A percentile compares a stretch with the other conserved stretches of the same genome.
These are phyloP conservation scores for Nannizziopsis barbatae DNA, from an alignment of 2,329 filamentous ascomycete genomes.

Conservation along the genomic window DNA sequence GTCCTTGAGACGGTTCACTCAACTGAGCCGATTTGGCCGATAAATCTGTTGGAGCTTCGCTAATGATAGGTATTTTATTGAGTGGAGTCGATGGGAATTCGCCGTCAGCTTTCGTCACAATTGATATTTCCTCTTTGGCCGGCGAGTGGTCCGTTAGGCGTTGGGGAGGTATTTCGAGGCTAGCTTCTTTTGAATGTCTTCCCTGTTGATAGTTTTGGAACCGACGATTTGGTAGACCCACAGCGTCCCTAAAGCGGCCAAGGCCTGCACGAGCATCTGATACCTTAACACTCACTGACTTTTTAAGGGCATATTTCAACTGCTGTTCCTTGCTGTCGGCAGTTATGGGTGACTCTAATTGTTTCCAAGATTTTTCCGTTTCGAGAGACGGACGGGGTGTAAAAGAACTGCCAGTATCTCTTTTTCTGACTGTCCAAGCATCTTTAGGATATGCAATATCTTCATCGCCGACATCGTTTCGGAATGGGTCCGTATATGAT, in stretches of 20 bases:
- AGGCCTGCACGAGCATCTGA: constrained; percentile 73
- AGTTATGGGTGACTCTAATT: constrained; percentile 20
- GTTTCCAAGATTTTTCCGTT: constrained; percentile 25
- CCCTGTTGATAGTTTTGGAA: constrained; percentile 27
- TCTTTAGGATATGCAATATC: constrained; percentile 37
- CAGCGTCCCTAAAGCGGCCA: constrained; percentile 73
- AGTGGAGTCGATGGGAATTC: constrained; percentile 1
- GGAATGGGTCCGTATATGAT: constrained; percentile 28
- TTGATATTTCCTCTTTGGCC: neutral
- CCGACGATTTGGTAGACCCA: constrained; percentile 44
- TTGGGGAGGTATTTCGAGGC: constrained; percentile 22
- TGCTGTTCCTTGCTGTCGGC: constrained; percentile 35
- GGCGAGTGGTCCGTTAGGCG: constrained; percentile 19
- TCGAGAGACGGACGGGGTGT: constrained; percentile 22
- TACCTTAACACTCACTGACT: constrained; percentile 66
- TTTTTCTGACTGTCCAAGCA: constrained; percentile 33
- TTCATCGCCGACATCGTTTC: constrained; percentile 25
- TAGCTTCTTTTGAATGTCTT: constrained; percentile 29
- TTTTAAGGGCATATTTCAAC: constrained; percentile 57
- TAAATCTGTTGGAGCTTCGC: neutral
- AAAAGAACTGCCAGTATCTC: constrained; percentile 29
- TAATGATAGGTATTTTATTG: neutral
- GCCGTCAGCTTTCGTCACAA: neutral
- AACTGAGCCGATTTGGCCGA: neutral
- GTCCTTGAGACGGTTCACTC: neutral